Evolutionary conservation across 148 eudicot species (phyloP), one percentile per base, ranked within the genome.

Genomic region (Salicornia ramosissima): DNA sequence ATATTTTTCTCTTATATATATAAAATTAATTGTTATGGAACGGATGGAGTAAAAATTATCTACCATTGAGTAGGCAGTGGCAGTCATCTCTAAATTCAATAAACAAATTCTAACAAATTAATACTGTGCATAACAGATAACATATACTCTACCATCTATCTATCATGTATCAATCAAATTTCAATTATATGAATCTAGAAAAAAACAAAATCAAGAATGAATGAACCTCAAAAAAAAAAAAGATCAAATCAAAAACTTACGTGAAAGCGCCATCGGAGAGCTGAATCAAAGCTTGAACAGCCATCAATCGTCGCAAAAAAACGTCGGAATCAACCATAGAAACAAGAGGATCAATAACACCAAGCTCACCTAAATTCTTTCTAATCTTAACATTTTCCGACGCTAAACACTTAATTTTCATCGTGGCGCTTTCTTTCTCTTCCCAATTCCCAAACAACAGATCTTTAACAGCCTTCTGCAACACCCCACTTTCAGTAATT

Each of bases 361-460:
- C 96, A 6, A 92, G 87, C 73, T 86, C 96, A 57, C 83, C 91
- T 83, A 90, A 46, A 19, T 31, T 55, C 68, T 74, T 82, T 68
- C 84, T 68, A 71, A 61, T 66, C 75, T 81, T 73, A 70, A 73
- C 72, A 26, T 80, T 82, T 16, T 69, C 76, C 10, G 69, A 69
- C 4, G 90, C 87, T 59, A 92, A 63, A 71, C 77, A 69, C 75
- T 33, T 75, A 2, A 92, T 83, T 77, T 86, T 91, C 62, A 19
- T 29, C 2, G 83, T 86, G 61, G 88, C 97, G 62, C 28, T 75
- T 54, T 88, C 94, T 77, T 75, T 90, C 82, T 90, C 93, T 52
- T 90, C 90, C 85, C 86, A 79, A 13, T 67, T 84, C 67, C 97
- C 97, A 53, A 92, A 92, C 29, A 84, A 83, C 21, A 92, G 83